phyloP scores from a whole-genome alignment of 164 flowering plant genomes.

The Vitis cinerea region DNA sequence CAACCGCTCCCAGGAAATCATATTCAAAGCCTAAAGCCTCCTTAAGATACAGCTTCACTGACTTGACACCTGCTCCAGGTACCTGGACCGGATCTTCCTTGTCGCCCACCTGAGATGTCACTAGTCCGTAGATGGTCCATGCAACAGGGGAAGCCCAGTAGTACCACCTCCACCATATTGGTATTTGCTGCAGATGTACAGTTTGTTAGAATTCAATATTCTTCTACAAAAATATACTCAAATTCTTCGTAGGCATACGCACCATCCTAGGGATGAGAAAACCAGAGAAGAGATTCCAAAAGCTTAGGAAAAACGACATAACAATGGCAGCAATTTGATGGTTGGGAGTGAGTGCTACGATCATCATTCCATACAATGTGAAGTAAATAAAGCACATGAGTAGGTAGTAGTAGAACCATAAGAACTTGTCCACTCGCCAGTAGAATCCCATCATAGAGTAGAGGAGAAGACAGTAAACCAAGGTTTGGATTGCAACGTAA shows the following conservation, averaged over 20 bases:
- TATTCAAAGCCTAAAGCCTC: conserved; percentile 21
- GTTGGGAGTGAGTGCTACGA: conserved; percentile 46
- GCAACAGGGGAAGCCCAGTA: conserved; percentile 58
- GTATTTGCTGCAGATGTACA: conserved; percentile 34
- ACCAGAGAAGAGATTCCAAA: conserved; percentile 60
- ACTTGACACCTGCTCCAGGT: conserved; percentile 15
- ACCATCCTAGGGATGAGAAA: conserved; percentile 45
- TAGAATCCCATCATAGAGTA: conserved; percentile 48
- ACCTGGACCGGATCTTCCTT: conserved; percentile 2
- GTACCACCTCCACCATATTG: conserved; percentile 67
- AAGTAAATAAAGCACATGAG: conserved; percentile 42
- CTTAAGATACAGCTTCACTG: conserved; percentile 29
- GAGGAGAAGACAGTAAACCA: conserved; percentile 29
- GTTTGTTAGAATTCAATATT: background rate
- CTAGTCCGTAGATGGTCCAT: conserved; percentile 51
- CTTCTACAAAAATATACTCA: background rate
- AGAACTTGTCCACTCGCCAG: conserved; percentile 28
- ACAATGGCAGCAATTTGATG: conserved; percentile 44
- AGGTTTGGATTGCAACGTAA: conserved; percentile 38
- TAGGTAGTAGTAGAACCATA: conserved; percentile 41
- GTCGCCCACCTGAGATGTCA: conserved; percentile 49
- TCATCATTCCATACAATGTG: conserved; percentile 56
- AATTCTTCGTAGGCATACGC: background rate
- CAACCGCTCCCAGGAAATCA: conserved; percentile 41
- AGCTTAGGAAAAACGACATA: conserved; percentile 42